Evolutionary conservation across 2,329 filamentous ascomycete species (phyloP).

Genomic region (Paecilomyces niveus): DNA sequence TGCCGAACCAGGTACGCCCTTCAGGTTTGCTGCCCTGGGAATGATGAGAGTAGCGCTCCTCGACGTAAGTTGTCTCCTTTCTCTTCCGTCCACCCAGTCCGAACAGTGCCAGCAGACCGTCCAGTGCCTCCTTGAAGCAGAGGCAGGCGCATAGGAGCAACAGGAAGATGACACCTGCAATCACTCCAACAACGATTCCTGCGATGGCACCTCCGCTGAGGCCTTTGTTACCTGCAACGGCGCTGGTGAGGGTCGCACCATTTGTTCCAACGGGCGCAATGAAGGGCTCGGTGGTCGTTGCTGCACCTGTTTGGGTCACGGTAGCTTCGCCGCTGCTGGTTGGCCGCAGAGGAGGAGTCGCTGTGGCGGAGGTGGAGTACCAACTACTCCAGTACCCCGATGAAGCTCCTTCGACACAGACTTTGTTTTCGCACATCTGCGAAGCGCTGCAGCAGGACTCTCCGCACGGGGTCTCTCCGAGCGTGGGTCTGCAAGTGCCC

Average conservation of each 20-base stretch:
- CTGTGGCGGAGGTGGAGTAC: slow-evolving; percentile 28
- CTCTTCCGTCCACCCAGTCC: slow-evolving; percentile 32
- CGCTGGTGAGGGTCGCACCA: slow-evolving; percentile 29
- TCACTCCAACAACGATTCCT: slow-evolving; percentile 44
- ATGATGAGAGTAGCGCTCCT: slow-evolving; percentile 32
- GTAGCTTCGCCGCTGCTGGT: slow-evolving; percentile 38
- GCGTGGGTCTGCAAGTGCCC: slow-evolving; percentile 39
- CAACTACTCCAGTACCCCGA: slow-evolving; percentile 21
- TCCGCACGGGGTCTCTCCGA: slow-evolving; percentile 39
- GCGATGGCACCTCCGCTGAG: slow-evolving; percentile 45
- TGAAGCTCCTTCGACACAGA: slow-evolving; percentile 36
- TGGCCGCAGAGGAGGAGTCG: slow-evolving; percentile 30
- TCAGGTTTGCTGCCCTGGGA: slow-evolving; percentile 22
- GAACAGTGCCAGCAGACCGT: slow-evolving; percentile 35
- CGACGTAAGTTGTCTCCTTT: slow-evolving; percentile 32
- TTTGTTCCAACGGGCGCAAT: slow-evolving; percentile 39
- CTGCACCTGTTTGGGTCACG: slow-evolving; percentile 34
- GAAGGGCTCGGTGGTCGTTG: slow-evolving; percentile 39
- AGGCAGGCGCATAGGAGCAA: slow-evolving; percentile 38
- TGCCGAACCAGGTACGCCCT: slow-evolving; percentile 36
- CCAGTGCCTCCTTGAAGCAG: slow-evolving; percentile 35
- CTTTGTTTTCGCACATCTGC: slow-evolving; percentile 35
- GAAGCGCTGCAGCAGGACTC: slow-evolving; percentile 38
- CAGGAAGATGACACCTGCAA: slow-evolving; percentile 38
- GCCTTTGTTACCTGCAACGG: slow-evolving; percentile 24